phyloP scores from a whole-genome alignment of 2,329 filamentous ascomycete species.

The Fusarium coffeatum region DNA sequence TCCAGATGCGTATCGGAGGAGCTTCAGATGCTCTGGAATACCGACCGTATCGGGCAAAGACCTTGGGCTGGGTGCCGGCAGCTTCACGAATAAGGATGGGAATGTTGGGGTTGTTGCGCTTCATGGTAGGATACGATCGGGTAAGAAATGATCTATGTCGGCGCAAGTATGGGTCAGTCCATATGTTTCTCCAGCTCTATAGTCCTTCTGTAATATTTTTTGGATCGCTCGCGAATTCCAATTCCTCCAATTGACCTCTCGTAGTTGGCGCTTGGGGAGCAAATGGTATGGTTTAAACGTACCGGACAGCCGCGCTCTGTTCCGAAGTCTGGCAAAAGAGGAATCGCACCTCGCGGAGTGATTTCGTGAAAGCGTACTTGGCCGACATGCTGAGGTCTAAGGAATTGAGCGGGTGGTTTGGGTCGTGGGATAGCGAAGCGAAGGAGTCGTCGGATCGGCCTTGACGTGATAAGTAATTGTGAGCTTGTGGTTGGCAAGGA shows the following conservation, averaged over 20 bases:
- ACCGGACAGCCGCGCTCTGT: slow-evolving; percentile 90
- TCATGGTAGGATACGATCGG: slow-evolving; percentile 96
- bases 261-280: neutral
- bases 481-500: slow-evolving; percentile 48
- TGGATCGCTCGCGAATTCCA: neutral
- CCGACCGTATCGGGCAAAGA: slow-evolving; percentile 92
- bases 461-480: slow-evolving; percentile 46
- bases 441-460: slow-evolving; percentile 15
- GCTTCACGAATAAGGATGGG: slow-evolving; percentile 97
- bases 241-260: slow-evolving; percentile 33
- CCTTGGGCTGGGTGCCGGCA: slow-evolving; percentile 81
- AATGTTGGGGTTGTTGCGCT: slow-evolving; percentile 95
- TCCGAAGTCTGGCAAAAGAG: slow-evolving; percentile 95
- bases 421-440: slow-evolving; percentile 7
- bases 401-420: slow-evolving; percentile 1
- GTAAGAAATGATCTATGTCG: slow-evolving; percentile 82
- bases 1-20: neutral
- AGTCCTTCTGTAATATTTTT: neutral
- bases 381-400: slow-evolving; percentile 73
- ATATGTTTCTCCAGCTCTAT: neutral
- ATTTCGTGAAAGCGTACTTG: slow-evolving; percentile 91
- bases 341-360: slow-evolving; percentile 95
- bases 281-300: slow-evolving; percentile 49
- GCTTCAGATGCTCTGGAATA: neutral
- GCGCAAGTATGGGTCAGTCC: slow-evolving; percentile 27